Evolutionary conservation across 1,284 basidiomycete species (phyloP), one percentile per base, ranked within the genome.

Genomic region (Rhodotorula sp.): DNA sequence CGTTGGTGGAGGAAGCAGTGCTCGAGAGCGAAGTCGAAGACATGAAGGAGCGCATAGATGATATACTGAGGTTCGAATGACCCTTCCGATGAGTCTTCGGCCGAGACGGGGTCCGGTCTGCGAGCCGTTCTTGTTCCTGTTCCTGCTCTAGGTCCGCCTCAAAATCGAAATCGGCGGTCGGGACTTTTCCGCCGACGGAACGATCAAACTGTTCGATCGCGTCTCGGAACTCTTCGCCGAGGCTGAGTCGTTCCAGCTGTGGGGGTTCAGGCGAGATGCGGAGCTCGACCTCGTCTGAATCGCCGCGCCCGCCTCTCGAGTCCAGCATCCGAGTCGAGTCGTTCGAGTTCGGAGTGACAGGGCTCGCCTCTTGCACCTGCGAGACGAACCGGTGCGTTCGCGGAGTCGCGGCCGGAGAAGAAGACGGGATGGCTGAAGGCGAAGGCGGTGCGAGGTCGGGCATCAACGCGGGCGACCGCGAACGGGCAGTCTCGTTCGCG

Each of bases 181-280:
- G n/a, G 12, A 52, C 51, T 23, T 52, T 52, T 14, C 23, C 51
- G 23, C 23, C 47, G n/a, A 48, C 14, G 15, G 59, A 46, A 6
- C 18, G 16, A 12, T 61, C 60, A 5, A 61, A 29, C 7, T 47
- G 46, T 5, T 47, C 60, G 20, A 61, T 47, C 20, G 60, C 60
- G 10, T 29, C 47, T 29, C 47, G 46, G 21, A 61, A 61, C 47
- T 61, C 60, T 16, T 47, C 47, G 20, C 60, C 60, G 47, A 61
- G 60, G 20, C 47, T 49, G 8, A 61, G 29, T 4, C 60, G 60
- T 21, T 47, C 21, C 14, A 57, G 56, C 15, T 29, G 18, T 15
- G 56, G 26, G 3, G 56, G 26, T 52, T 52, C 51, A 23, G 26
- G 60, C 21, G 56, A 57, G 26, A 31, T 15, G 8, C 56, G 26